phyloP scores from a whole-genome alignment of 768 basidiomycete species.

The Gymnopilus dilepis region DNA sequence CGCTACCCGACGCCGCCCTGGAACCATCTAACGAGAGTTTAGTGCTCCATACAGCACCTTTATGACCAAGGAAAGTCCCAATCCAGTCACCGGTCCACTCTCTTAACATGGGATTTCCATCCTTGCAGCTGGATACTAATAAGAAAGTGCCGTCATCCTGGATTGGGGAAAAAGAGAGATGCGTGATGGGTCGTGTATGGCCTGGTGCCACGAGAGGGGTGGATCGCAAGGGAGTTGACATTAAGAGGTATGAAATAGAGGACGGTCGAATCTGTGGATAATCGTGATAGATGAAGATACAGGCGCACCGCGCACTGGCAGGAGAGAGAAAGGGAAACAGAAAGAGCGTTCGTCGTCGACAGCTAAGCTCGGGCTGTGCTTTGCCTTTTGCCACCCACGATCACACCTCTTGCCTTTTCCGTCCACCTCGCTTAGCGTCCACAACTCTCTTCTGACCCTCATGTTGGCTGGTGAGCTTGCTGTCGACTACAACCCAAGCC shows the following conservation, averaged over 20 bases:
- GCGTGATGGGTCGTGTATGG: constrained; percentile 88
- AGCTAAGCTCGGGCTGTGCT: constrained; percentile 24
- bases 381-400: constrained; percentile 25
- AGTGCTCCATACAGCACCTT: constrained; percentile 97
- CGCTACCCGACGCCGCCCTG: constrained; percentile 89
- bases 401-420: constrained; percentile 12
- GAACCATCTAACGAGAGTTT: constrained; percentile 88
- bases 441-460: neutral
- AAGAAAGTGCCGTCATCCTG: constrained; percentile 87
- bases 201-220: constrained; percentile 85
- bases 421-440: neutral
- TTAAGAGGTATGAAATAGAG: constrained; percentile 44
- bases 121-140: constrained; percentile 96
- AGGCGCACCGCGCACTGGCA: constrained; percentile 61
- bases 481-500: neutral
- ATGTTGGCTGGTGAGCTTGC: neutral
- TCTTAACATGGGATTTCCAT: constrained; percentile 96
- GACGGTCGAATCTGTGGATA: constrained; percentile 24
- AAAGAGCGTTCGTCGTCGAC: constrained; percentile 5
- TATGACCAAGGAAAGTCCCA: constrained; percentile 88
- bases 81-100: constrained; percentile 99
- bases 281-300: constrained; percentile 50
- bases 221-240: constrained; percentile 68
- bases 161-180: constrained; percentile 89
- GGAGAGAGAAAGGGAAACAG: constrained; percentile 28